Conservation (phyloP, 1,139 yeast genomes). For the Zygosaccharomyces sapae region DNA sequence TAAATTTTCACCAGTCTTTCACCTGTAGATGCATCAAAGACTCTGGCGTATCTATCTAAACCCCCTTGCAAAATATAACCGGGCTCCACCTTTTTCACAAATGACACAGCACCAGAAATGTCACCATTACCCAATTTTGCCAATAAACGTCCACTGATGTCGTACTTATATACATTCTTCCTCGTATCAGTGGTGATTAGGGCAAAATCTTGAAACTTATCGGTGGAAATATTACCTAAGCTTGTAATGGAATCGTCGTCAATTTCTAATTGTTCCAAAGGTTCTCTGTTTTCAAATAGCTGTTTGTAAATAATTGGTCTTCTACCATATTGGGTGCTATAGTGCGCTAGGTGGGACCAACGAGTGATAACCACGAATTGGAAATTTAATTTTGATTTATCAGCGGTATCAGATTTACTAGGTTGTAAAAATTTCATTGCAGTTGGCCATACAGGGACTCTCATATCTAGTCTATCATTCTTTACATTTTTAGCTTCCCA, state of each 20-base stretch:
- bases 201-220: conserved; percentile 18
- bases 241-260: conserved; percentile 17
- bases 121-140: conserved; percentile 44
- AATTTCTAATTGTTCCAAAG: conserved; percentile 24
- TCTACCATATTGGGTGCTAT: conserved; percentile 56
- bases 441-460: conserved; percentile 61
- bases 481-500: conserved; percentile 64
- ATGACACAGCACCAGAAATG: conserved; percentile 43
- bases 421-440: conserved; percentile 41
- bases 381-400: conserved; percentile 26
- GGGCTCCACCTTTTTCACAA: conserved; percentile 27
- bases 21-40: conserved; percentile 58
- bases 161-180: conserved; percentile 46
- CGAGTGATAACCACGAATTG: conserved; percentile 58
- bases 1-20: conserved; percentile 66
- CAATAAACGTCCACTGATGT: conserved; percentile 42
- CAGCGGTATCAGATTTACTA: conserved; percentile 27
- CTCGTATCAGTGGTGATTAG: conserved; percentile 31
- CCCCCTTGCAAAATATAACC: conserved; percentile 62
- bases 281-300: conserved; percentile 37
- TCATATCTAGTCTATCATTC: conserved; percentile 58
- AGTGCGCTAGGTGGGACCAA: conserved; percentile 45
- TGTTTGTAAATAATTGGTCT: conserved; percentile 47
- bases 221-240: conserved; percentile 22
- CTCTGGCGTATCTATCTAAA: conserved; percentile 78